Evolutionary conservation across 176 grass and related monocot genomes (phyloP), one percentile per base, ranked within the genome.

Genomic region (Musa schizocarpa): DNA sequence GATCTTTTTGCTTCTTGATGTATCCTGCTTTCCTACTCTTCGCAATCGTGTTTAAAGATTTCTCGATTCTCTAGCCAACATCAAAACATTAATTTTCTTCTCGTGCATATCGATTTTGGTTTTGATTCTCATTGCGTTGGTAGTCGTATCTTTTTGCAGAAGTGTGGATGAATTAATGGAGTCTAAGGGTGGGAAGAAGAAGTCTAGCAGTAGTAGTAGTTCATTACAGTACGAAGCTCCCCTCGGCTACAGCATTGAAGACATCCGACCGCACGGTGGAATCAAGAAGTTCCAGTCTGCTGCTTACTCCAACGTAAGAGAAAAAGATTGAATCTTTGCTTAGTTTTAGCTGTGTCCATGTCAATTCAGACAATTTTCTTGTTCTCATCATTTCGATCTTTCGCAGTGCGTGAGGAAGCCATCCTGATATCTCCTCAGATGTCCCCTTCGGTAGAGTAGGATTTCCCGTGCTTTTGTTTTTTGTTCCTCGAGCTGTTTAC

Each of bases 281-380:
- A 90, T 92, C 72, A 84, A 96, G 87, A 96, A 96, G 82, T 96
- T 96, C 76, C 93, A 96, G 76, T 92, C 93, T 84, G 93, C 89
- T 92, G 89, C 85, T 14, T 96, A 96, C 83, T 96, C 93, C 85
- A 96, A 96, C 93, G 87, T 96, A 88, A 90, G 80, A 25, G 25
- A 22, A 13, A 65, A 26, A 25, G 63, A 27, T 22, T 12, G 11
- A 65, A 24, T 23, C 19, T 50, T 34, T 48, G 9, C 20, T 55
- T 69, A 26, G 61, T 76, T 55, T 75, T 16, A 23, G 19, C 23
- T 65, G 22, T 65, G 2, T 25, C 12, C 4, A 25, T 27, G 2
- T 65, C 25, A 51, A 65, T 65, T 51, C 78, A 11, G 22, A 83
- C 75, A 50, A 21, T 23, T 85, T 77, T 52, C 19, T 83, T 74